These are phyloP conservation scores for Epichloe amarillans DNA, from an alignment of 2,329 filamentous ascomycete species.

Conservation along the genomic window DNA sequence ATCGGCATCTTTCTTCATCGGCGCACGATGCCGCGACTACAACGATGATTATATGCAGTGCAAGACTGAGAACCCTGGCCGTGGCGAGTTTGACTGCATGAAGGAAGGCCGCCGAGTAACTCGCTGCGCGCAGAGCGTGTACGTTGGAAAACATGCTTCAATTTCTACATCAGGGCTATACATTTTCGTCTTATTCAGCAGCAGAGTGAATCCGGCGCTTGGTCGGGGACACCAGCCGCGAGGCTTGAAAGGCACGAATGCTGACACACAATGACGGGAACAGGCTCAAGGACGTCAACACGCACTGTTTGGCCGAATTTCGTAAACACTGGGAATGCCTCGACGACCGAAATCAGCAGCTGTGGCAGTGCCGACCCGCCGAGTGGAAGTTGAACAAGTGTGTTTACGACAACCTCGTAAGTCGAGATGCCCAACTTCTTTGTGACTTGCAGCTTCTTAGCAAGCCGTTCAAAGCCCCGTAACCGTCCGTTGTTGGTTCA, in stretches of 20 bases:
- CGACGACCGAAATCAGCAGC: conserved; percentile 93
- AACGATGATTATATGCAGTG: conserved; percentile 99
- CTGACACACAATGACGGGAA: conserved; percentile 6
- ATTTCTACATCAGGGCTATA: background rate
- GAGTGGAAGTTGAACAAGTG: conserved; percentile 92
- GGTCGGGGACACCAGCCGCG: too few species aligned
- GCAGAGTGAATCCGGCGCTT: too few species aligned
- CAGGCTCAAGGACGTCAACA: conserved; percentile 91
- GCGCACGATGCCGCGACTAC: conserved; percentile 83
- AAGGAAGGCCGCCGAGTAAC: conserved; percentile 95
- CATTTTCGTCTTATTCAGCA: background rate
- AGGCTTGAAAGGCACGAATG: background rate
- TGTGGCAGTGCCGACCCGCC: conserved; percentile 83
- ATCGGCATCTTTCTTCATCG: conserved; percentile 92
- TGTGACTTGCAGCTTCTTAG: background rate
- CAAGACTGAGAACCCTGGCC: conserved; percentile 86
- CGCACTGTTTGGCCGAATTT: conserved; percentile 83
- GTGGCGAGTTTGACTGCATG: conserved; percentile 87
- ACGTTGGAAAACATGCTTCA: conserved; percentile 29
- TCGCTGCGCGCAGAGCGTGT: conserved; percentile 92
- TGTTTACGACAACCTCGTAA: conserved; percentile 87
- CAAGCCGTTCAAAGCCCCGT: background rate
- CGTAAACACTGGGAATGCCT: conserved; percentile 89
- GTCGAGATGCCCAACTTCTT: conserved; percentile 19
- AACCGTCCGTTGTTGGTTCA: background rate